These are phyloP conservation scores for Hyaloscypha variabilis DNA, from an alignment of 495 filamentous ascomycete species.

Conservation along the genomic window DNA sequence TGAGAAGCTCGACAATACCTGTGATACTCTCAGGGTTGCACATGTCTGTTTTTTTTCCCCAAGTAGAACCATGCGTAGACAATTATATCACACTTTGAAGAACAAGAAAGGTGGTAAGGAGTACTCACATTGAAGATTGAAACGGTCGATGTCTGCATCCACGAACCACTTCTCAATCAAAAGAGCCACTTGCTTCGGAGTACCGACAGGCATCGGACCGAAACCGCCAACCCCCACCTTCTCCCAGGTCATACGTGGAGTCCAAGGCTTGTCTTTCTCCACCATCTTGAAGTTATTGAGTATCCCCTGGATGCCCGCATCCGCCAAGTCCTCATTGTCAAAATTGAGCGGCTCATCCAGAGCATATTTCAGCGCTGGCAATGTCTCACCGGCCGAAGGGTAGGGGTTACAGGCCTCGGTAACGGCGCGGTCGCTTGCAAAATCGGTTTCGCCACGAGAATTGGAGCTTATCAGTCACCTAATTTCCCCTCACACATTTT, in stretches of 20 bases:
- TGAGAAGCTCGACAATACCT: too few species aligned
- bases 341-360: slow-evolving; percentile 9
- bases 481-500: too few species aligned
- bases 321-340: slow-evolving; percentile 63
- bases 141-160: slow-evolving; percentile 45
- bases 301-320: slow-evolving; percentile 46
- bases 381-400: too few species aligned
- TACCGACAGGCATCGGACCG: slow-evolving; percentile 13
- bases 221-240: slow-evolving; percentile 28
- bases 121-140: not conserved
- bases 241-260: not conserved
- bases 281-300: slow-evolving; percentile 31
- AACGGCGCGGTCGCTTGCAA: too few species aligned
- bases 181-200: not conserved
- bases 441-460: too few species aligned
- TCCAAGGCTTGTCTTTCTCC: slow-evolving; percentile 23
- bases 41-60: too few species aligned
- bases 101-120: too few species aligned
- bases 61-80: too few species aligned
- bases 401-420: too few species aligned
- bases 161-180: slow-evolving; percentile 50
- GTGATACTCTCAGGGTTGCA: too few species aligned
- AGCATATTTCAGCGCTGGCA: not conserved
- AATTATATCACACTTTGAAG: too few species aligned
- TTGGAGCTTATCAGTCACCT: too few species aligned